Conservation (phyloP, 441 rosid species). For the Biscutella auriculata region DNA sequence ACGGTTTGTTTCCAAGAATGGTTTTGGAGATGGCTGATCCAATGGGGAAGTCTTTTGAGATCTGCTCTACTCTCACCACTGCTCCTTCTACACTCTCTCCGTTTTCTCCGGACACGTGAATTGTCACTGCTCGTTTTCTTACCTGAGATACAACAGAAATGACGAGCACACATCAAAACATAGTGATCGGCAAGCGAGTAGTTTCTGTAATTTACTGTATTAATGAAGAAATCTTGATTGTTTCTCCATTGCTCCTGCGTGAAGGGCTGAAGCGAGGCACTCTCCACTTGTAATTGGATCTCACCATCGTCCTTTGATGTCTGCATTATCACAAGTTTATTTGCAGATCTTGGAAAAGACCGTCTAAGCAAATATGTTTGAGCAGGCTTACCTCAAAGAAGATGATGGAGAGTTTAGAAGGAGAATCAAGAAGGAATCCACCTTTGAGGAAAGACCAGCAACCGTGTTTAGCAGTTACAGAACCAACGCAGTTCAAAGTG, state of each 20-base stretch:
- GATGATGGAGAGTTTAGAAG: conserved; percentile 35
- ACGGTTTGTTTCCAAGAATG: conserved; percentile 51
- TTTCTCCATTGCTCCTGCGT: conserved; percentile 53
- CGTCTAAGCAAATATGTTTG: not conserved
- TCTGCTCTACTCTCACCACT: conserved; percentile 32
- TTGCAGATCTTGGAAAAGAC: not conserved
- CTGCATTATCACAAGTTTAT: conserved; percentile 21
- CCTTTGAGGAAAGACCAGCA: conserved; percentile 97
- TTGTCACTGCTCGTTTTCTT: conserved; percentile 56
- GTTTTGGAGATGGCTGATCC: conserved; percentile 70
- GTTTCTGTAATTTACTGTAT: conserved; percentile 25
- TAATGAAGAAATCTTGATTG: conserved; percentile 44
- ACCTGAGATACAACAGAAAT: too few species aligned
- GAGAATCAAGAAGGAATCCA: conserved; percentile 47
- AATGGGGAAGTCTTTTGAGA: conserved; percentile 65
- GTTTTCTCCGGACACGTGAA: conserved; percentile 45
- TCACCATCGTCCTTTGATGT: conserved; percentile 21
- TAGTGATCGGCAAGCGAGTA: too few species aligned
- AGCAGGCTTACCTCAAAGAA: conserved; percentile 34
- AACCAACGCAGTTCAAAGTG: conserved; percentile 43
- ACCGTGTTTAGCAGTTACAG: conserved; percentile 43
- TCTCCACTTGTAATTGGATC: conserved; percentile 28
- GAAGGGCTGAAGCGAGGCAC: conserved; percentile 60
- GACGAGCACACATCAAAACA: too few species aligned
- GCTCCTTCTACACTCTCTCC: conserved; percentile 53